These are phyloP conservation scores for Cucurbita maxima DNA, from an alignment of 306 rosid genomes.

Conservation along the genomic window DNA sequence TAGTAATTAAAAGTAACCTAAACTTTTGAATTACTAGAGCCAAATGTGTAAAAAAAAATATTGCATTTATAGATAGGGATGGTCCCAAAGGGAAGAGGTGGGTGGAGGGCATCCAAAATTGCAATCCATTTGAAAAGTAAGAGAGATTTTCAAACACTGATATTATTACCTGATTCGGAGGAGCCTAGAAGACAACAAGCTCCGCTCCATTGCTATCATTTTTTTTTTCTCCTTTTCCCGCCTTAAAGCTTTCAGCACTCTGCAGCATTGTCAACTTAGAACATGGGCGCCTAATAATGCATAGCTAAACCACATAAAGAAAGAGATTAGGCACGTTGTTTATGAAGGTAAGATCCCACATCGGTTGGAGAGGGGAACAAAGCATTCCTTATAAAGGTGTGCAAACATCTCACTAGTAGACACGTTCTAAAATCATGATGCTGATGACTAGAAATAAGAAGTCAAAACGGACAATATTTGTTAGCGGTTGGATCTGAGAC, in stretches of 20 bases:
- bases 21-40: neutral
- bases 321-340: neutral
- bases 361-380: too few relatives aligned
- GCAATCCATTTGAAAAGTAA: neutral
- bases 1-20: too few relatives aligned
- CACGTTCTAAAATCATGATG: too few relatives aligned
- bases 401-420: too few relatives aligned
- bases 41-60: neutral
- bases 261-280: neutral
- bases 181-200: neutral
- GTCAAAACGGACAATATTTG: too few relatives aligned
- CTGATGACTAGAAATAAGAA: fast-evolving
- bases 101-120: neutral
- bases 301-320: neutral
- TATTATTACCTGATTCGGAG: neutral
- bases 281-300: neutral
- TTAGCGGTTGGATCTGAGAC: too few relatives aligned
- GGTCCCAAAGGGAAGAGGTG: neutral
- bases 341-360: too few relatives aligned
- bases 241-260: neutral
- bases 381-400: too few relatives aligned
- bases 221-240: neutral
- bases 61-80: neutral
- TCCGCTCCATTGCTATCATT: neutral
- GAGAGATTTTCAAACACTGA: neutral